Evolutionary conservation across 2,329 filamentous ascomycete genomes (phyloP).

Genomic region (Alternaria incomplexa): DNA sequence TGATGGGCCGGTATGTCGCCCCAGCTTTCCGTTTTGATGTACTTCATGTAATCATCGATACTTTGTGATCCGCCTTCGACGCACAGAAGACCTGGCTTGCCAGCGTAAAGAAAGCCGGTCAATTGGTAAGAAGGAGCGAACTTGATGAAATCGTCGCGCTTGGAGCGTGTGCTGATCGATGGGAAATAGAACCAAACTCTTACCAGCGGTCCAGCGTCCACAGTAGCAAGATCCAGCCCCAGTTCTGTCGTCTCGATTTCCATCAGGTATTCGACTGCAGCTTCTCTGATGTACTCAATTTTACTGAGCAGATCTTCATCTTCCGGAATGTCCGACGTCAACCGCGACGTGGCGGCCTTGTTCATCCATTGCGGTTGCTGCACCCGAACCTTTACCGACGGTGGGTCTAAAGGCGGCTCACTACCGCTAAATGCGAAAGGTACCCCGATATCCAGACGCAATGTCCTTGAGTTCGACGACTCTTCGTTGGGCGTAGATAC

Average conservation of each 20-base stretch:
- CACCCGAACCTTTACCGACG: slow-evolving; percentile 26
- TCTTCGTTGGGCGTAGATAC: slow-evolving; percentile 6
- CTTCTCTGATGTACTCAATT: slow-evolving; percentile 30
- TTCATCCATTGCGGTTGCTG: slow-evolving; percentile 34
- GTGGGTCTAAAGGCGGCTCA: slow-evolving; percentile 21
- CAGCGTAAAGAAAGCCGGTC: slow-evolving; percentile 66
- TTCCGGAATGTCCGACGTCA: slow-evolving; percentile 13
- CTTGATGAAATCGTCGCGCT: slow-evolving; percentile 63
- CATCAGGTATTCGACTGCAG: slow-evolving; percentile 12
- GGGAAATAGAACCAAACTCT: slow-evolving; percentile 70
- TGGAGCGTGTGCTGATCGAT: slow-evolving; percentile 64
- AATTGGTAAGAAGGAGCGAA: slow-evolving; percentile 60
- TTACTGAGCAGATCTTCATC: slow-evolving; percentile 28
- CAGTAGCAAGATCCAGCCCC: background rate
- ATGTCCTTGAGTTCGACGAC: background rate
- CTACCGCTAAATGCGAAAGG: slow-evolving; percentile 21
- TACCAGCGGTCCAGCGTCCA: slow-evolving; percentile 42
- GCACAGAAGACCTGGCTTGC: slow-evolving; percentile 64
- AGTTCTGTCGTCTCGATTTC: background rate
- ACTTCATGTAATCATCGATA: slow-evolving; percentile 67
- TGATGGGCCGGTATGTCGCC: slow-evolving; percentile 67
- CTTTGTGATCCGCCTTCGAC: slow-evolving; percentile 56
- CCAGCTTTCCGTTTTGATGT: slow-evolving; percentile 69
- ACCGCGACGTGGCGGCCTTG: slow-evolving; percentile 22
- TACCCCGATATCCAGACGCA: slow-evolving; percentile 27